Conservation (phyloP, 2,329 filamentous ascomycete species). For the Neocatenulostroma microsporum region DNA sequence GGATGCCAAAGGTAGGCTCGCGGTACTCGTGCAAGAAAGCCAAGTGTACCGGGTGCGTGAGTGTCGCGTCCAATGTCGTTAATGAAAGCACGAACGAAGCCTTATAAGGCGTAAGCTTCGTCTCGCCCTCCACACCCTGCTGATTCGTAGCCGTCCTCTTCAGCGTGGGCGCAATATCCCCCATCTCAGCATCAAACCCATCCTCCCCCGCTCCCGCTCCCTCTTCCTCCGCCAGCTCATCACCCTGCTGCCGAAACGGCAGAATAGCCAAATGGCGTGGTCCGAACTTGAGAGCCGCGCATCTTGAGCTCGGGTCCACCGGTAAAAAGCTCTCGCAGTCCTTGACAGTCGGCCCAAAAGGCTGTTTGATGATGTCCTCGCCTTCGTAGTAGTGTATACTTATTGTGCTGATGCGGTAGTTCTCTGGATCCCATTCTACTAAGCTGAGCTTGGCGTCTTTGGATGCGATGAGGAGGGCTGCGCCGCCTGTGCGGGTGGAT, state of each 20-base stretch:
- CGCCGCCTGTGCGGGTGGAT: conserved; percentile 68
- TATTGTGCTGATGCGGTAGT: conserved; percentile 70
- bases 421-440: conserved; percentile 84
- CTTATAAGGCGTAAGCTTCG: conserved; percentile 60
- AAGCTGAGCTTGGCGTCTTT: conserved; percentile 89
- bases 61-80: conserved; percentile 75
- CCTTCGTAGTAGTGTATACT: conserved; percentile 98
- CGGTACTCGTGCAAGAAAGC: conserved; percentile 94
- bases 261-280: conserved; percentile 82
- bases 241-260: conserved; percentile 77
- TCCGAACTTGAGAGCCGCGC: conserved; percentile 90
- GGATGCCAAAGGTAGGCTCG: conserved; percentile 91
- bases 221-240: conserved; percentile 65
- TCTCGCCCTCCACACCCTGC: conserved; percentile 33
- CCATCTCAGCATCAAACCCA: conserved; percentile 69
- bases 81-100: conserved; percentile 90
- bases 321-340: conserved; percentile 74
- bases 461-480: conserved; percentile 75
- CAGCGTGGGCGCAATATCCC: conserved; percentile 37
- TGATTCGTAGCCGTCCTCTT: conserved; percentile 16
- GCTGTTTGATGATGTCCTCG: conserved; percentile 56
- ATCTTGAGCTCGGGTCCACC: conserved; percentile 85
- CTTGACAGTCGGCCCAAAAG: conserved; percentile 70
- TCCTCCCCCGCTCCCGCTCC: no score
- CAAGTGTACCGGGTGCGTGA: conserved; percentile 84